A percentile compares a stretch with the other conserved stretches of the same genome.
Evolutionary conservation across 208 protist species (phyloP).

Genomic region (Acanthamoeba lugdunensis): DNA sequence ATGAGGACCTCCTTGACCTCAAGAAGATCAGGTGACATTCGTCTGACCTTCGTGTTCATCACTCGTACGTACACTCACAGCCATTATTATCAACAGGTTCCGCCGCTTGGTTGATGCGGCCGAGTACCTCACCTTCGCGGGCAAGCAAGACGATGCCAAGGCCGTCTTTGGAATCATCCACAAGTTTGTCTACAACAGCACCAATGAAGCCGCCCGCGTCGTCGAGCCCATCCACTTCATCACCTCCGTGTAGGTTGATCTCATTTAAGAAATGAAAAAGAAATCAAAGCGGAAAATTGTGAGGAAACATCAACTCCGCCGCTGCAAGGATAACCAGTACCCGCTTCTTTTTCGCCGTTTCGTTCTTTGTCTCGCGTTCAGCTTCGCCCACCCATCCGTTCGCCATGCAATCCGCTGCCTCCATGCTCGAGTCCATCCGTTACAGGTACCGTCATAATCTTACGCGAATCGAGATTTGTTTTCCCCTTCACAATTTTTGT

Average conservation of each 20-base stretch:
- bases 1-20: background rate
- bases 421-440: slow-evolving; percentile 68
- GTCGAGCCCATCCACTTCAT: background rate
- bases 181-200: slow-evolving; percentile 65
- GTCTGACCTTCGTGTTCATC: background rate
- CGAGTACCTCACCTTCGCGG: background rate
- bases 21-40: slow-evolving; percentile 24
- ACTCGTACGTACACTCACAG: background rate
- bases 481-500: background rate
- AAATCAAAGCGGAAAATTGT: background rate
- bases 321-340: background rate
- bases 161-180: slow-evolving; percentile 15
- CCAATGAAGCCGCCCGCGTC: background rate
- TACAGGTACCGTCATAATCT: background rate
- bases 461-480: too few relatives aligned
- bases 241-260: background rate
- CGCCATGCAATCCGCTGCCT: slow-evolving; percentile 45
- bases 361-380: background rate
- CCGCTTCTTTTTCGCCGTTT: background rate
- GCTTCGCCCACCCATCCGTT: background rate
- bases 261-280: background rate
- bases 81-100: background rate
- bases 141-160: slow-evolving; percentile 35
- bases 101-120: slow-evolving; percentile 12
- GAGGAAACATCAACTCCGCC: too few relatives aligned